These are phyloP conservation scores for Blumeria hordei DNA, from an alignment of 2,329 filamentous ascomycete species.

Conservation along the genomic window DNA sequence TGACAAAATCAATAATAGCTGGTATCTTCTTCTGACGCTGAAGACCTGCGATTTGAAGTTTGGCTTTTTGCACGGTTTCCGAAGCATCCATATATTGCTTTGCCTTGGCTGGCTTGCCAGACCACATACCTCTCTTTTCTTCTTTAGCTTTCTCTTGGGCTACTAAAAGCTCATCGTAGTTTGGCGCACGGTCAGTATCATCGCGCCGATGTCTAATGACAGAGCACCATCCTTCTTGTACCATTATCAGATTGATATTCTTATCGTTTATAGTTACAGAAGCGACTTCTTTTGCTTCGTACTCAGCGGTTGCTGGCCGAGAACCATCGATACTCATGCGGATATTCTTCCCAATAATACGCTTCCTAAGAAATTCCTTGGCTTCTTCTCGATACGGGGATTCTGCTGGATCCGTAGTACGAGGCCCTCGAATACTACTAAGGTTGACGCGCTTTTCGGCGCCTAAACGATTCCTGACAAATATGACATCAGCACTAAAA, in stretches of 20 bases:
- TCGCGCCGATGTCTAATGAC: slow-evolving; percentile 90
- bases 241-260: slow-evolving; percentile 61
- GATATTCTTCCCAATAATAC: slow-evolving; percentile 86
- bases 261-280: slow-evolving; percentile 65
- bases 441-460: slow-evolving; percentile 74
- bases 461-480: slow-evolving; percentile 64
- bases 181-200: slow-evolving; percentile 76
- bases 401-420: slow-evolving; percentile 65
- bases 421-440: slow-evolving; percentile 85
- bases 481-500: slow-evolving; percentile 69
- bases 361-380: slow-evolving; percentile 88
- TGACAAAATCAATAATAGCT: slow-evolving; percentile 88
- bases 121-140: slow-evolving; percentile 87
- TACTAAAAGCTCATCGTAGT: slow-evolving; percentile 72
- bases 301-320: slow-evolving; percentile 71
- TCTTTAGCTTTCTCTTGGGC: slow-evolving; percentile 67
- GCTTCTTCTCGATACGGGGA: slow-evolving; percentile 76
- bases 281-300: slow-evolving; percentile 83
- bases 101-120: slow-evolving; percentile 59
- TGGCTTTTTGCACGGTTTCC: slow-evolving; percentile 81
- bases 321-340: slow-evolving; percentile 74
- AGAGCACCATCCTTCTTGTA: slow-evolving; percentile 82
- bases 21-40: slow-evolving; percentile 83
- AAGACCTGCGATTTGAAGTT: slow-evolving; percentile 70
- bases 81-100: slow-evolving; percentile 77